Conservation (phyloP, 129 eudicot genomes). For the Ambrosia trifida region DNA sequence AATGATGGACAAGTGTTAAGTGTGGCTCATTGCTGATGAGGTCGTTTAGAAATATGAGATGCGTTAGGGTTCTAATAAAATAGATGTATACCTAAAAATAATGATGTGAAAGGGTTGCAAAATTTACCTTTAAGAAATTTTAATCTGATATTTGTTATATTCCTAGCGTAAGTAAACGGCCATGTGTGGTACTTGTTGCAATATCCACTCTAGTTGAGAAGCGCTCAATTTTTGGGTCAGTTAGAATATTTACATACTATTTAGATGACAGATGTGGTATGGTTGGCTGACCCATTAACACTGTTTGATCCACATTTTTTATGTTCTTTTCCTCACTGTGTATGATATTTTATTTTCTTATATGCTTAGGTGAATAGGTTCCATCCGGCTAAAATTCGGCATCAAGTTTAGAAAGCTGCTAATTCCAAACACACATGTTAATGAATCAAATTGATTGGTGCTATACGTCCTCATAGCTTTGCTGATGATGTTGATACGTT, state of each 20-base stretch:
- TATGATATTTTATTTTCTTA: neutral
- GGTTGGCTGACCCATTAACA: neutral
- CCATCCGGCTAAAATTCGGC: conserved; percentile 13
- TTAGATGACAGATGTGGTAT: neutral
- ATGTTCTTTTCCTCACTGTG: neutral
- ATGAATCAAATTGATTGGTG: conserved; percentile 9
- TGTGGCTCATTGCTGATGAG: conserved; percentile 4
- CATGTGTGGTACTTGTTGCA: neutral
- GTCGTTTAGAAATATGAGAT: neutral
- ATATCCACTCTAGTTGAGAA: conserved; percentile 5
- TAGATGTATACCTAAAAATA: neutral
- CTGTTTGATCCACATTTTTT: neutral
- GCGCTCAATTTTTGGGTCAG: too few species aligned
- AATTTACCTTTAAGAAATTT: neutral
- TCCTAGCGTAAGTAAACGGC: neutral
- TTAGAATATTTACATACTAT: too few species aligned
- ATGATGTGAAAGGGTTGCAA: conserved; percentile 6
- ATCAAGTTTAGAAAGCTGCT: neutral
- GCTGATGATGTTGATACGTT: conserved; percentile 50
- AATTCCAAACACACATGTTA: conserved; percentile 3
- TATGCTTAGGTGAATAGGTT: conserved; percentile 35
- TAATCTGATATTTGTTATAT: neutral
- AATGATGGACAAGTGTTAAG: neutral
- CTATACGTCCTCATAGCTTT: neutral
- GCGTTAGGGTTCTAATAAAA: neutral